Evolutionary conservation across 2,329 filamentous ascomycete species (phyloP).

Genomic region (Trichoderma sp.): DNA sequence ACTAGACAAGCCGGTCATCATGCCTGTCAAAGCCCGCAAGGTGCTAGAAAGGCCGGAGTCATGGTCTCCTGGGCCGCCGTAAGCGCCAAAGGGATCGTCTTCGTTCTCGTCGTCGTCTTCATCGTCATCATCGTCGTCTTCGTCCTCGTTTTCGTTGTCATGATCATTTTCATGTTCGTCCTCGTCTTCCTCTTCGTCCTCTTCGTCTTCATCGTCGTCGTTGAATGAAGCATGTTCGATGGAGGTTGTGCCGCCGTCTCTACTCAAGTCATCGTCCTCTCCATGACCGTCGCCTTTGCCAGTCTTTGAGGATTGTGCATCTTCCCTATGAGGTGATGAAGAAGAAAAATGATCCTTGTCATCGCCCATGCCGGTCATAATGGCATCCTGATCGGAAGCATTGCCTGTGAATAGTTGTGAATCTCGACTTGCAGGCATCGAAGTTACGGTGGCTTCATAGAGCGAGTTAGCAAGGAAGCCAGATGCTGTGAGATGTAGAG

Average conservation of each 20-base stretch:
- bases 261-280: slow-evolving; percentile 13
- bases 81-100: slow-evolving; percentile 60
- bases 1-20: slow-evolving; percentile 81
- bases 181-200: slow-evolving; percentile 41
- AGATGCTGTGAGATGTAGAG: neutral
- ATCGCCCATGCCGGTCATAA: slow-evolving; percentile 12
- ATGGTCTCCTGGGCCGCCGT: slow-evolving; percentile 63
- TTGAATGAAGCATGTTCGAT: neutral
- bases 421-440: neutral
- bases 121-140: slow-evolving; percentile 42
- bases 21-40: slow-evolving; percentile 81
- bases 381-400: slow-evolving; percentile 5
- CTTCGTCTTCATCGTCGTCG: slow-evolving; percentile 35
- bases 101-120: slow-evolving; percentile 57
- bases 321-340: slow-evolving; percentile 24
- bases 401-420: neutral
- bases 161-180: slow-evolving; percentile 59
- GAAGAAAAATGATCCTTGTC: neutral
- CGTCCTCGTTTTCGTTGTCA: slow-evolving; percentile 29
- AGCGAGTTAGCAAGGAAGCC: neutral
- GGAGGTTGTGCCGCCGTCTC: slow-evolving; percentile 19
- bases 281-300: neutral
- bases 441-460: neutral
- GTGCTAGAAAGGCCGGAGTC: slow-evolving; percentile 72
- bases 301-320: neutral